Evolutionary conservation across 768 basidiomycete species (phyloP).

Genomic region (Sarcodon aspratus): DNA sequence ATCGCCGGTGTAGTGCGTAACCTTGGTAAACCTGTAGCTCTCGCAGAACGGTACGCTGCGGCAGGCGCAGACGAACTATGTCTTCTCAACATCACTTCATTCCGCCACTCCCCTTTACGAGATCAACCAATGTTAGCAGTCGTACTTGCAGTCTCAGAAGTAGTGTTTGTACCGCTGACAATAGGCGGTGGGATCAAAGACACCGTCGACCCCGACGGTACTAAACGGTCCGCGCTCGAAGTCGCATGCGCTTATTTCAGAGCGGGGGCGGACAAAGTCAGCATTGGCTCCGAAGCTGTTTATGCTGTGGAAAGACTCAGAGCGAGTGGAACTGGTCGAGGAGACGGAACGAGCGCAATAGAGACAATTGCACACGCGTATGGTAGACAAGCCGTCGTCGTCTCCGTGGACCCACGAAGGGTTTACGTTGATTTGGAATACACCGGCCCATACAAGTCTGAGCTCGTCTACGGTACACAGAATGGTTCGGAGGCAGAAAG

Average conservation of each 20-base stretch:
- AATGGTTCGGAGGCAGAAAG: conserved; percentile 42
- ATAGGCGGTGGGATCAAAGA: conserved; percentile 99
- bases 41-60: conserved; percentile 76
- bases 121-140: conserved; percentile 99
- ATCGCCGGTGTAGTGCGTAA: conserved; percentile 81
- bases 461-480: conserved; percentile 38
- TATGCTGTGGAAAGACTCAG: conserved; percentile 82
- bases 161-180: conserved; percentile 93
- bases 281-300: conserved; percentile 94
- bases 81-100: conserved; percentile 98
- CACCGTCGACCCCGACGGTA: conserved; percentile 90
- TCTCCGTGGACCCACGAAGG: conserved; percentile 88
- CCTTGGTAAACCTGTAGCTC: conserved; percentile 92
- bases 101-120: conserved; percentile 87
- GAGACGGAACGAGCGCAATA: conserved; percentile 75
- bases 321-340: conserved; percentile 26
- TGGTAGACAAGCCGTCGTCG: conserved; percentile 95
- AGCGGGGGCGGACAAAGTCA: conserved; percentile 97
- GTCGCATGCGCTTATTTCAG: conserved; percentile 96
- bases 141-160: conserved; percentile 79
- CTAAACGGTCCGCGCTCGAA: conserved; percentile 74
- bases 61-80: conserved; percentile 94
- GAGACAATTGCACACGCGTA: conserved; percentile 86
- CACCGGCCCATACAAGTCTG: conserved; percentile 54
- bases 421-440: conserved; percentile 69